These are phyloP conservation scores for Trametes cinnabarina DNA, from an alignment of 768 basidiomycete species.

Conservation along the genomic window DNA sequence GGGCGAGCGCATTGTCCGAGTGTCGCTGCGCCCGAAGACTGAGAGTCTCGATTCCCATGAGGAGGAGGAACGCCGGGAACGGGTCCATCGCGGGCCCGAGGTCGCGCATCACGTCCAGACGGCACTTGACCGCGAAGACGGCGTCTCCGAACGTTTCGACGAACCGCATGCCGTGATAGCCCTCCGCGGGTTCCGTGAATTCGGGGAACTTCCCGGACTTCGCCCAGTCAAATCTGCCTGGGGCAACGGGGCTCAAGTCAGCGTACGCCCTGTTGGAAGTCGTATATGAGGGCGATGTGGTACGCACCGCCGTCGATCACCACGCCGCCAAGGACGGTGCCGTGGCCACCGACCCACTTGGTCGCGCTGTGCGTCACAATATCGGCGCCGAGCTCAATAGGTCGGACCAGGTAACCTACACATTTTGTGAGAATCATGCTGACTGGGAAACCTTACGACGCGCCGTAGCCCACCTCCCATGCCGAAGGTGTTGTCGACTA, in stretches of 20 bases:
- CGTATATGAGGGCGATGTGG: neutral
- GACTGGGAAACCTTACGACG: neutral
- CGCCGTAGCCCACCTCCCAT: constrained; percentile 46
- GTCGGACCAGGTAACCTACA: constrained; percentile 57
- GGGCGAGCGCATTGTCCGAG: constrained; percentile 64
- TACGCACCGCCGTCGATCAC: constrained; percentile 65
- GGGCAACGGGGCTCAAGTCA: neutral
- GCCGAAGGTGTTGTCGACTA: constrained; percentile 82
- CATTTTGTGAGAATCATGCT: neutral
- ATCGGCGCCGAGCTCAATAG: constrained; percentile 77
- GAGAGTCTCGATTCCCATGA: constrained; percentile 79
- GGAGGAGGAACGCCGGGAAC: constrained; percentile 69
- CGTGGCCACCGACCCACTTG: constrained; percentile 85
- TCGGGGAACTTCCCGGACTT: constrained; percentile 67
- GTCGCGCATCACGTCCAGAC: constrained; percentile 64
- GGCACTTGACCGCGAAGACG: constrained; percentile 66
- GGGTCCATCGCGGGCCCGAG: constrained; percentile 69
- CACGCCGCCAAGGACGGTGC: constrained; percentile 76
- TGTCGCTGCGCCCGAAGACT: constrained; percentile 73
- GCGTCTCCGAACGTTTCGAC: constrained; percentile 62
- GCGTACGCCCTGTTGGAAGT: neutral
- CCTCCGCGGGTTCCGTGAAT: constrained; percentile 73
- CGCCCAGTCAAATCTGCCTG: constrained; percentile 72
- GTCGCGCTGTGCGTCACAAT: constrained; percentile 79
- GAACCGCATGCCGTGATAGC: constrained; percentile 72